Conservation (phyloP, 208 protist genomes). For the Naegleria lovaniensis region DNA sequence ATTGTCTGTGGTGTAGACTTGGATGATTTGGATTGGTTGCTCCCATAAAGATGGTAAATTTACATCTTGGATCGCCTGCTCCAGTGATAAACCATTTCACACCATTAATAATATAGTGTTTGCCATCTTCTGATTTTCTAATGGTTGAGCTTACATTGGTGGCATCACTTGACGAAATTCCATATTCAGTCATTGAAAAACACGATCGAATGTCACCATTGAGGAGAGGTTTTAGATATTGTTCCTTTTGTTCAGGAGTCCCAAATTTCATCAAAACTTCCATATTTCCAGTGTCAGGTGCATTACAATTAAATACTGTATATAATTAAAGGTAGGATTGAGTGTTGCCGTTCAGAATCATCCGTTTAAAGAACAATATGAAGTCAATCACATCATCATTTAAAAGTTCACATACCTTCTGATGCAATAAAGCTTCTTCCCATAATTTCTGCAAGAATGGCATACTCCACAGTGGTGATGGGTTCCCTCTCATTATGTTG, state of each 20-base stretch:
- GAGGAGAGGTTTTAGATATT: slow-evolving; percentile 60
- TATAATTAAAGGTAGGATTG: slow-evolving; percentile 60
- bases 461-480: slow-evolving; percentile 24
- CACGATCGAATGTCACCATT: slow-evolving; percentile 56
- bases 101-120: slow-evolving; percentile 63
- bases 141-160: slow-evolving; percentile 40
- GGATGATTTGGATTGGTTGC: slow-evolving; percentile 42
- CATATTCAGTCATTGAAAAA: slow-evolving; percentile 74
- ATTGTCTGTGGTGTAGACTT: slow-evolving; percentile 53
- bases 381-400: too few species aligned
- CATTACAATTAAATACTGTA: slow-evolving; percentile 55
- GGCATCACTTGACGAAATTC: slow-evolving; percentile 49
- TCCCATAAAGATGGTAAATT: slow-evolving; percentile 57
- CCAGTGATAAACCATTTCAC: slow-evolving; percentile 64
- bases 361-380: not conserved
- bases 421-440: not conserved
- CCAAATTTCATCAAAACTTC: slow-evolving; percentile 58
- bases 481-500: not conserved
- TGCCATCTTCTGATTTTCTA: slow-evolving; percentile 39
- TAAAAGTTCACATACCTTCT: not conserved
- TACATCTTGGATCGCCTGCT: slow-evolving; percentile 37
- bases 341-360: slow-evolving; percentile 38
- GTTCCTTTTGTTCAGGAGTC: slow-evolving; percentile 50
- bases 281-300: slow-evolving; percentile 74
- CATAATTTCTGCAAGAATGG: slow-evolving; percentile 5